These are phyloP conservation scores for Fraxinus anomala DNA, from an alignment of 257 asterid genomes.

Conservation along the genomic window DNA sequence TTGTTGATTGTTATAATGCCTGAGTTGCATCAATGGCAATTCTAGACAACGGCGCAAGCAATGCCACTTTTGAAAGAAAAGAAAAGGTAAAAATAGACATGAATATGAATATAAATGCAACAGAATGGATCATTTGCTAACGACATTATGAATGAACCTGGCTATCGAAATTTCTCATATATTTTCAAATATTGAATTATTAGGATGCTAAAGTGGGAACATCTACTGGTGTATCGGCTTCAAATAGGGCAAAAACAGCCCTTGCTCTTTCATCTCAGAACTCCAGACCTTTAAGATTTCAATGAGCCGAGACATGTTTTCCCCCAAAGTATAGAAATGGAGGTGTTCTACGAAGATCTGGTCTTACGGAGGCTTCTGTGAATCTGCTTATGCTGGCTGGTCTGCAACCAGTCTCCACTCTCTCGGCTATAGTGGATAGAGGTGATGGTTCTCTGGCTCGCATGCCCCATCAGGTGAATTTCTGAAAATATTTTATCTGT, in stretches of 20 bases:
- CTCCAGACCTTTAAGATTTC: conserved; percentile 68
- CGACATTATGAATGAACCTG: background rate
- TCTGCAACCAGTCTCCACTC: conserved; percentile 56
- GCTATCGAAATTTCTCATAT: background rate
- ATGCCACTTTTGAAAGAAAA: background rate
- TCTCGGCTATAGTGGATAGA: conserved; percentile 61
- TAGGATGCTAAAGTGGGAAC: conserved; percentile 84
- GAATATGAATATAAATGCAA: background rate
- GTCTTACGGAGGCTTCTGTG: conserved; percentile 86
- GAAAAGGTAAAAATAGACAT: background rate
- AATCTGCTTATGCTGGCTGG: conserved; percentile 68
- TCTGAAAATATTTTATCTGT: background rate
- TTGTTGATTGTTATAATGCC: background rate
- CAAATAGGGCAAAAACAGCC: conserved; percentile 76
- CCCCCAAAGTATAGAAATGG: conserved; percentile 80
- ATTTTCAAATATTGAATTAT: background rate
- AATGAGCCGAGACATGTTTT: conserved; percentile 86
- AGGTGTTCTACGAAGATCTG: conserved; percentile 74
- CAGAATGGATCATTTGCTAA: background rate
- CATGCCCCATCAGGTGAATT: conserved; percentile 50
- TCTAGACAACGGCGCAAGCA: background rate
- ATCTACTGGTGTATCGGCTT: conserved; percentile 73
- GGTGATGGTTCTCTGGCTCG: conserved; percentile 74
- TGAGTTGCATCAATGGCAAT: background rate
- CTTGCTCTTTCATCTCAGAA: conserved; percentile 62